A percentile compares a stretch with the other conserved stretches of the same genome.
These are phyloP conservation scores for Circinella minor DNA, from an alignment of 371 early-diverging fungal species.

Conservation along the genomic window DNA sequence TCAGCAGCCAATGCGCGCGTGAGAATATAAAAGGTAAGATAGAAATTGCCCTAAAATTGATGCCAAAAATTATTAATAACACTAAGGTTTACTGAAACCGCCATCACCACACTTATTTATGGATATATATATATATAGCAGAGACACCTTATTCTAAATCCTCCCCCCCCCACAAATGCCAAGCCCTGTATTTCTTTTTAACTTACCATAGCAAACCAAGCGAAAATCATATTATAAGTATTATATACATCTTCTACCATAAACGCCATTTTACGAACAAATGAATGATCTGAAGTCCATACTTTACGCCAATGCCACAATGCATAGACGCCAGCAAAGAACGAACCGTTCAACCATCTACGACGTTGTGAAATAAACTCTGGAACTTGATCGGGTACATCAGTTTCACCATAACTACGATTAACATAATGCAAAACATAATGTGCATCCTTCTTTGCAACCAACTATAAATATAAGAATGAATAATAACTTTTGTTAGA, in stretches of 20 bases:
- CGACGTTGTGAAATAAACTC: conserved; percentile 93
- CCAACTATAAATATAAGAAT: conserved; percentile 18
- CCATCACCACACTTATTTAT: no score
- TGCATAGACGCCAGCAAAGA: conserved; percentile 92
- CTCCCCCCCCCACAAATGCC: no score
- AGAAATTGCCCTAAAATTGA: conserved; percentile 67
- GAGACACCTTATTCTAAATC: no score
- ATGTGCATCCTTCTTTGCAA: conserved; percentile 74
- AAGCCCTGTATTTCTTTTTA: background rate
- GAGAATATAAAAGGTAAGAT: conserved; percentile 74
- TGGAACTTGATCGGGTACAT: conserved; percentile 83
- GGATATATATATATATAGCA: no score
- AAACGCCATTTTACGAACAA: conserved; percentile 65
- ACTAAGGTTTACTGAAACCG: background rate
- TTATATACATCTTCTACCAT: conserved; percentile 77
- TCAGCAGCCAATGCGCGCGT: conserved; percentile 34
- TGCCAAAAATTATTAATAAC: background rate
- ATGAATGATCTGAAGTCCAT: conserved; percentile 70
- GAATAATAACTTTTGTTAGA: no score
- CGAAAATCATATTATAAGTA: conserved; percentile 71
- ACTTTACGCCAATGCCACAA: conserved; percentile 80
- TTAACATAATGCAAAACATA: conserved; percentile 75
- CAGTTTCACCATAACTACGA: conserved; percentile 81
- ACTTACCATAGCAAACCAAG: conserved; percentile 75
- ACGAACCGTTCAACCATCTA: conserved; percentile 95